Conservation (phyloP, 192 early-diverging fungal species). For the Geranomyces variabilis region DNA sequence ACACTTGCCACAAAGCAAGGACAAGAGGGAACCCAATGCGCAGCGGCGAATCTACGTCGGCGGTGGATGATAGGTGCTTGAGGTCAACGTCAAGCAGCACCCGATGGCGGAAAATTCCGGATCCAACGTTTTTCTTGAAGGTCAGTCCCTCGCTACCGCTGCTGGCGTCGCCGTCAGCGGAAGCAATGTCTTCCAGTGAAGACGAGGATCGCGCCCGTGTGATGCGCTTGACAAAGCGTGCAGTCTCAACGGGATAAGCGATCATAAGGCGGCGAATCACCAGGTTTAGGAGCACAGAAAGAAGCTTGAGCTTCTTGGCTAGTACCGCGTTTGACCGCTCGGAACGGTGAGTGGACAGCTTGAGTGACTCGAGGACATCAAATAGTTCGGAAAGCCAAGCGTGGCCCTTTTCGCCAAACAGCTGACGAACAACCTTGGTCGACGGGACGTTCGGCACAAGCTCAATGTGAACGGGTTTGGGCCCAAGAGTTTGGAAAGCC, state of each 20-base stretch:
- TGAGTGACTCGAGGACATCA: slow-evolving; percentile 43
- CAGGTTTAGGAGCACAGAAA: slow-evolving; percentile 55
- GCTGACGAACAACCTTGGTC: slow-evolving; percentile 28
- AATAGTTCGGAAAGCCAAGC: slow-evolving; percentile 48
- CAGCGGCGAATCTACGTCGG: slow-evolving; percentile 21
- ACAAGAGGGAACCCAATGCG: slow-evolving; percentile 53
- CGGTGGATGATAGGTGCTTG: slow-evolving; percentile 20
- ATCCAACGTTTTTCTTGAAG: neutral
- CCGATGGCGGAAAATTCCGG: slow-evolving; percentile 21
- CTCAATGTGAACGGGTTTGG: slow-evolving; percentile 48
- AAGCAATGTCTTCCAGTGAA: slow-evolving; percentile 8
- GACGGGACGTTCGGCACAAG: slow-evolving; percentile 34
- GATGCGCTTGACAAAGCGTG: slow-evolving; percentile 44
- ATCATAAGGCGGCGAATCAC: slow-evolving; percentile 42
- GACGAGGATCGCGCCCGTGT: slow-evolving; percentile 26
- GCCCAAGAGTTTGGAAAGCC: slow-evolving; percentile 55
- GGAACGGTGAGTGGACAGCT: slow-evolving; percentile 30
- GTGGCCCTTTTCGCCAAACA: slow-evolving; percentile 55
- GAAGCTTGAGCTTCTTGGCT: slow-evolving; percentile 51
- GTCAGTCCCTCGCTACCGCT: slow-evolving; percentile 10
- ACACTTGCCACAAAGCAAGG: slow-evolving; percentile 60
- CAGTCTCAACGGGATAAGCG: slow-evolving; percentile 46
- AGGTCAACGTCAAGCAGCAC: slow-evolving; percentile 30
- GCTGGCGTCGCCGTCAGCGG: slow-evolving; percentile 4
- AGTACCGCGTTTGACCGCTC: slow-evolving; percentile 41